Base-by-base conservation (phyloP, 768 basidiomycete genomes). In the Trametes cubensis region DNA sequence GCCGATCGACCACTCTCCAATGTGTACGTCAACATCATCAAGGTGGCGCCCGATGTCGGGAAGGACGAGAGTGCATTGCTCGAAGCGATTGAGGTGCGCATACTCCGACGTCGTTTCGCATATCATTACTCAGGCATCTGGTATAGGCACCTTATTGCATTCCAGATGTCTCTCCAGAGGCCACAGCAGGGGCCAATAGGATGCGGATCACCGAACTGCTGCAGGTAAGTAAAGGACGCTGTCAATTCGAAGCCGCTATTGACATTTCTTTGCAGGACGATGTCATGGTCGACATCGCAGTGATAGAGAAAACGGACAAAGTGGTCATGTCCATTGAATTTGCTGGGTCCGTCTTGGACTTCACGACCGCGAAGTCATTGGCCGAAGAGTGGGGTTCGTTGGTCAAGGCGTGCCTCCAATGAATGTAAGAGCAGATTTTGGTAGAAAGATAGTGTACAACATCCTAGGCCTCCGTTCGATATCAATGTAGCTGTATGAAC, bases 21-120 rank as follows among this genome's bases (percentile, higher is more conserved):
- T 56, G 78, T 80, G 25, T 78, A 72, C 52, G 73, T 82, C 45
- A 81, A 82, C 55, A 71, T 82, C 20, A 69, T 82, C 58, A 77
- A 75, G 66, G 60, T 72, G 39, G 68, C 73, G 15, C 73, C 74
- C 18, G 73, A 75, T 20, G 60, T 61, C 26, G 57, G 57, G 15
- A 62, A 52, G 14, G 57, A 46, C 56, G 58, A 23, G 30, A 45
- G 39, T 44, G 23, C 23, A 7, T 21, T 78, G 20, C 67, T 80
- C 5, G 61, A 71, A 47, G 70, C 72, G 2, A 71, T 77, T n/a
- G 67, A 76, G 48, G 81, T 81, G 53, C 66, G 71, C 69, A 6
- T 25, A 21, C 4, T 30, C 10, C 23, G 25, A 45, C 21, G 23
- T 25, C 3, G 28, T 6, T 17, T 11, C n/a, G 7, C 8, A 6